Percentiles rank a stretch among this genome's conserved stretches.
Conservation (phyloP, 2,329 filamentous ascomycete genomes). For the Apiospora saccharicola region DNA sequence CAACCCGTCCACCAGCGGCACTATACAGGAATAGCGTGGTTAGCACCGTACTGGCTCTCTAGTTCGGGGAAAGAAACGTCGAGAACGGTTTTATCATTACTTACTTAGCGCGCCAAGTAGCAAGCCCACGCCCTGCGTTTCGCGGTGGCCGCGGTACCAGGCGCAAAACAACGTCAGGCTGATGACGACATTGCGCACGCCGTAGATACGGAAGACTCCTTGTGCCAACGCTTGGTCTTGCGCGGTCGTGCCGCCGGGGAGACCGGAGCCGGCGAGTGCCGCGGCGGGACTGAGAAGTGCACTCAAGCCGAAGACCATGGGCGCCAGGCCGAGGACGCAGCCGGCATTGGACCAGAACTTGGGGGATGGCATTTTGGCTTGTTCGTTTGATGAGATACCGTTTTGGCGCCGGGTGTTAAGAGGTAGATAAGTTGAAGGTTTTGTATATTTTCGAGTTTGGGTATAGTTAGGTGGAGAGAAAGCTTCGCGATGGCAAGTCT, state of each 20-base stretch:
- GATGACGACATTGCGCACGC: conserved; percentile 6
- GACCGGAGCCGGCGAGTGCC: not conserved
- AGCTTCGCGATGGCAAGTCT: too few species aligned
- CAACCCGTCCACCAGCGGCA: not conserved
- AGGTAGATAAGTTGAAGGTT: too few species aligned
- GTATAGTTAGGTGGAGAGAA: too few species aligned
- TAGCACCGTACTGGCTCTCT: not conserved
- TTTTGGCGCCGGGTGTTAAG: too few species aligned
- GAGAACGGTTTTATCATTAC: not conserved
- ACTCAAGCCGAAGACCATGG: not conserved
- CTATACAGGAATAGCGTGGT: too few species aligned
- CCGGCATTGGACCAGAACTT: not conserved
- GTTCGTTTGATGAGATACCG: not conserved
- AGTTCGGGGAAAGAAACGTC: too few species aligned
- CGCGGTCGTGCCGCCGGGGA: not conserved
- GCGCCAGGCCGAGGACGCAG: not conserved
- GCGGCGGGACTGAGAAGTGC: not conserved
- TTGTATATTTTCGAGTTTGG: too few species aligned
- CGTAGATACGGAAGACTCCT: not conserved
- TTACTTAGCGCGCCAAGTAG: not conserved
- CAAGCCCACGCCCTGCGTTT: not conserved
- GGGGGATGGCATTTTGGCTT: not conserved
- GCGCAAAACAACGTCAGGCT: not conserved
- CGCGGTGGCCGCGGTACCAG: conserved; percentile 3
- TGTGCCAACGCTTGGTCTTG: not conserved